Conservation (phyloP, 2,329 filamentous ascomycete species). For the Emergomyces orientalis region DNA sequence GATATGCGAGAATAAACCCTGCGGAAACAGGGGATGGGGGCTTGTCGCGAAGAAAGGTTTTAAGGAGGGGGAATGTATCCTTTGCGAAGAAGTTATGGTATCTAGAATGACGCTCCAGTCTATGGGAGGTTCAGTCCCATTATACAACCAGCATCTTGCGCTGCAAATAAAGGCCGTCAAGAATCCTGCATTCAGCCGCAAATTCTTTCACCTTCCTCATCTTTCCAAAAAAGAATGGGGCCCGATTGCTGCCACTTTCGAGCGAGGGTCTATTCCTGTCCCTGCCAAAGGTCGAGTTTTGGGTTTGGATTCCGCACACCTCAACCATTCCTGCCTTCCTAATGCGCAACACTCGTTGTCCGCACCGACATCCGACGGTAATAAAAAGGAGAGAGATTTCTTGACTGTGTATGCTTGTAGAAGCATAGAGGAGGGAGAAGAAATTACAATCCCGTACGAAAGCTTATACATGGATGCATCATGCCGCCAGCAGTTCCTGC, state of each 20-base stretch:
- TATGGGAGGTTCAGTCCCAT: background rate
- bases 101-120: constrained; percentile 2
- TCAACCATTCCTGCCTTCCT: constrained; percentile 23
- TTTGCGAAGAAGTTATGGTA: constrained; percentile 11
- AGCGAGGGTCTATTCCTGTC: constrained; percentile 8
- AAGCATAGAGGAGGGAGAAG: constrained; percentile 19
- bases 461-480: constrained; percentile 5
- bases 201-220: constrained; percentile 8
- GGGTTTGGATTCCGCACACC: constrained; percentile 8
- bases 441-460: constrained; percentile 22
- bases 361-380: background rate
- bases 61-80: constrained; percentile 7
- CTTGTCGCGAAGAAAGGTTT: constrained; percentile 6
- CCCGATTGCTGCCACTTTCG: constrained; percentile 10
- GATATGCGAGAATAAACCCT: background rate
- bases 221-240: constrained; percentile 5
- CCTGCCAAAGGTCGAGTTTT: background rate
- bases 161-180: constrained; percentile 2
- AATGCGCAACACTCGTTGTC: constrained; percentile 17
- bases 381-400: background rate
- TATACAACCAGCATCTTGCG: constrained; percentile 9
- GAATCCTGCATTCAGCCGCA: background rate
- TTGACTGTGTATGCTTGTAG: constrained; percentile 15
- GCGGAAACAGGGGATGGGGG: constrained; percentile 5
- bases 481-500: constrained; percentile 13